Percentiles rank a stretch among this genome's conserved stretches.
phyloP scores from a whole-genome alignment of 768 basidiomycete genomes.

The Goffeauzyma gilvescens region DNA sequence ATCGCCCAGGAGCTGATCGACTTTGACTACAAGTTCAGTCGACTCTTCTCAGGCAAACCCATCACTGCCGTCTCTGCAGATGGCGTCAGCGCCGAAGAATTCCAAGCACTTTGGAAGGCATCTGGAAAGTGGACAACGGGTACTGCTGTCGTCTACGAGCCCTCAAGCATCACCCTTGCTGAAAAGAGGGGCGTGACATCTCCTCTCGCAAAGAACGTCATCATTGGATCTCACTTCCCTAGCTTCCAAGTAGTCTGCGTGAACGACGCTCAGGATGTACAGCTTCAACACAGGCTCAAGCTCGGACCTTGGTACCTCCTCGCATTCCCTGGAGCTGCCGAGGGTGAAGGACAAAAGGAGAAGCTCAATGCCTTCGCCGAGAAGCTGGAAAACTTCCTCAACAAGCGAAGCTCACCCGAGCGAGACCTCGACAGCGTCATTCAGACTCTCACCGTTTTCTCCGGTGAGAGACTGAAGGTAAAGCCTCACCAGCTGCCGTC shows the following conservation, averaged over 20 bases:
- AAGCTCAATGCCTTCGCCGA: constrained; percentile 19
- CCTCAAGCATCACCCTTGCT: background rate
- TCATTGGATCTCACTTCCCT: background rate
- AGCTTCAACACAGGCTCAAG: constrained; percentile 41
- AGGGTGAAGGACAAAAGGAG: constrained; percentile 23
- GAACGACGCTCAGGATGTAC: constrained; percentile 33
- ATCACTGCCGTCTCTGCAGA: constrained; percentile 30
- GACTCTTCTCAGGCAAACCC: constrained; percentile 52
- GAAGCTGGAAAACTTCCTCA: too few species aligned
- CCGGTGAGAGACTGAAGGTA: constrained; percentile 1
- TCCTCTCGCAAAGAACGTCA: background rate
- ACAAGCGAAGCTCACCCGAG: constrained; percentile 24
- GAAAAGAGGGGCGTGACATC: constrained; percentile 37
- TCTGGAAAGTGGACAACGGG: background rate
- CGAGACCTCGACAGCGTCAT: constrained; percentile 22
- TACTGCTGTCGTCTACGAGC: background rate
- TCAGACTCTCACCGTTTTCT: constrained; percentile 29
- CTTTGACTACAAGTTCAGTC: constrained; percentile 49
- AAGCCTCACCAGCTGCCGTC: background rate
- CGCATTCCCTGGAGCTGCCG: constrained; percentile 39
- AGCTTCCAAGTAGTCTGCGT: constrained; percentile 3
- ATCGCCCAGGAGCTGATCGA: constrained; percentile 49
- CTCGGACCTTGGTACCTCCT: constrained; percentile 41
- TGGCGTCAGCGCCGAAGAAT: constrained; percentile 39
- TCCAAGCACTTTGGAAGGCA: constrained; percentile 34